Conservation (phyloP, 192 early-diverging fungal species). For the Powellomyces hirtus region DNA sequence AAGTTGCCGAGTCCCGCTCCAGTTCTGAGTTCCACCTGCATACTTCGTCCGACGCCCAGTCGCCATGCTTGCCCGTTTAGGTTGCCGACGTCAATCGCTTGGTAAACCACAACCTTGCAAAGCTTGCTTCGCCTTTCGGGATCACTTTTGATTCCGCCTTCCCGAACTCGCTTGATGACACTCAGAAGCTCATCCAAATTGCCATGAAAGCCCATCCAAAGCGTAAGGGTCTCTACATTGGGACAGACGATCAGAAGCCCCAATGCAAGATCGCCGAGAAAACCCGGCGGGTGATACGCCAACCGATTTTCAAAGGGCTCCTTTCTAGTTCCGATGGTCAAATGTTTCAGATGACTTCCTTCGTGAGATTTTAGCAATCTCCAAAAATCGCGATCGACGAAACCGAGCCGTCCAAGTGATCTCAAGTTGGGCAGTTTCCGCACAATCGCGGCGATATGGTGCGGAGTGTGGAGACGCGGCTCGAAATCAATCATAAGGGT, state of each 20-base stretch:
- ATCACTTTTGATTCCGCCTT: neutral
- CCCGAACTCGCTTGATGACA: neutral
- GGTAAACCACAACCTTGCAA: neutral
- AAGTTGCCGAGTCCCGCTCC: neutral
- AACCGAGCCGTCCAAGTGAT: constrained; percentile 10
- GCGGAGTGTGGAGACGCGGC: neutral
- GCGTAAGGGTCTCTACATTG: neutral
- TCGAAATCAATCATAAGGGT: neutral
- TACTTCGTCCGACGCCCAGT: neutral
- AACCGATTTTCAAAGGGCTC: neutral
- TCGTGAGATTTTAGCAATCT: neutral
- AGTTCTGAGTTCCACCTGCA: constrained; percentile 1
- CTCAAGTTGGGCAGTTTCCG: neutral
- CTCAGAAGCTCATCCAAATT: neutral
- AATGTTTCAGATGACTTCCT: neutral
- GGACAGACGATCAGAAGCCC: neutral
- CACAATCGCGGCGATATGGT: neutral
- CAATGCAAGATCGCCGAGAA: neutral
- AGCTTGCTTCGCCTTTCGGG: neutral
- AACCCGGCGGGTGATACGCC: neutral
- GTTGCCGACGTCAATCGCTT: constrained; percentile 3
- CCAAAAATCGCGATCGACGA: constrained; percentile 5
- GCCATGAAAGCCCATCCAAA: neutral
- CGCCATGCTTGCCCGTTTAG: neutral
- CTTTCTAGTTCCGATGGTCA: neutral